Base-by-base conservation (phyloP, 148 eudicot species). In the Limonium bicolor region DNA sequence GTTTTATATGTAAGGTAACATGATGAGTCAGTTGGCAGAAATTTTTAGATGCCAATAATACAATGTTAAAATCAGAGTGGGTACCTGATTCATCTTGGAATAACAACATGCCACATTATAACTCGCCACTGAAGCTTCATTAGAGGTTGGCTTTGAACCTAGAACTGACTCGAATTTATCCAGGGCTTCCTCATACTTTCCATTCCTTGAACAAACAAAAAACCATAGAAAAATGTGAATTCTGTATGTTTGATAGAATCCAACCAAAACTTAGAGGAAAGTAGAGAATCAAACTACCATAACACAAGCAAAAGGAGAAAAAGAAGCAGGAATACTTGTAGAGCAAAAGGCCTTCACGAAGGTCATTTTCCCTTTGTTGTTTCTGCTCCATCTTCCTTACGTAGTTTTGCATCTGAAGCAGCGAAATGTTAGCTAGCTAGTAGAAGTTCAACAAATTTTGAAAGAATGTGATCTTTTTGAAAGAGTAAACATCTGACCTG, bases 81-180 rank as follows among this genome's bases (percentile, higher is more conserved):
- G n/a, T 66, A 87, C 97, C 84, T 84, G 95, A 59, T 88, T 70
- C 49, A 88, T 78, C 73, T 88, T 88, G 20, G 97, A 70, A 63
- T 88, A 88, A 54, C 99, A 84, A 55, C 99, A 84, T 12, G 99
- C 93, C 23, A 90, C 99, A 53, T 84, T 84, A 76, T 84, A 84
- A 65, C 80, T 80, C 27, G 99, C 93, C 16, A 88, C 80, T 27
- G 95, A 66, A 60, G 93, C 66, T 76, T 90, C 99, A 1, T 54
- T 46, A 8, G 62, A 30, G 22, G 77, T 80, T 11, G 95, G 99
- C 67, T 54, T 80, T 49, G 93, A 80, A 46, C 95, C 99, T 51
- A 88, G 52, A 8, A 84, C 95, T 1, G 95, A 90, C 70, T 90
- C 99, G 41, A 90, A 84, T 50, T 73, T 90, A 58, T 73, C 88